Evolutionary conservation across 768 basidiomycete species (phyloP).

Genomic region (Phanerochaete sordida): DNA sequence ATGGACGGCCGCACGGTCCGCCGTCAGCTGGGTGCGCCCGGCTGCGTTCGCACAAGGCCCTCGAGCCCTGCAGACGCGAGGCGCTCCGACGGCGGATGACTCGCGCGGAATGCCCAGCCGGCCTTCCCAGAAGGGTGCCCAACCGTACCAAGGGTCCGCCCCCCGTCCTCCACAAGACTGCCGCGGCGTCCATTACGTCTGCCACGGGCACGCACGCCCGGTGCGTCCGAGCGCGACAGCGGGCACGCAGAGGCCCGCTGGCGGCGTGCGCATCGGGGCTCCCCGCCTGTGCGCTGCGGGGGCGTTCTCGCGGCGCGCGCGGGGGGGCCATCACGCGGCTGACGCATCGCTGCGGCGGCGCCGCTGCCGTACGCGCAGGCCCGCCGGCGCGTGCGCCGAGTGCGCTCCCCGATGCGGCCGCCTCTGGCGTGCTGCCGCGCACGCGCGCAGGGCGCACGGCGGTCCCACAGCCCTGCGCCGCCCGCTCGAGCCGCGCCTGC

Average conservation of each 20-base stretch:
- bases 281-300: no score
- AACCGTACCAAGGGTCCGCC: not conserved
- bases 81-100: not conserved
- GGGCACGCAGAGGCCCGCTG: no score
- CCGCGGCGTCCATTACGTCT: not conserved
- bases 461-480: not conserved
- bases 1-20: not conserved
- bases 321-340: no score
- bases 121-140: not conserved
- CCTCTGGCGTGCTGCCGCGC: conserved; percentile 5
- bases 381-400: not conserved
- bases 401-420: conserved; percentile 4
- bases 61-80: not conserved
- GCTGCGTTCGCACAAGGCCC: not conserved
- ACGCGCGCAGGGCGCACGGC: not conserved
- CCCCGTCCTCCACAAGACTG: not conserved
- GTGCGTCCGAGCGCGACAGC: not conserved
- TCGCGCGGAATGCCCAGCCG: not conserved
- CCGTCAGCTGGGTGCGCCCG: not conserved
- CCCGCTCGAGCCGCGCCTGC: not conserved
- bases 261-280: no score
- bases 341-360: no score
- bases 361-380: not conserved
- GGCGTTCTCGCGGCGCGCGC: no score
- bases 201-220: not conserved